Evolutionary conservation across 768 basidiomycete species (phyloP).

Genomic region (Boletus pseudopeckii): DNA sequence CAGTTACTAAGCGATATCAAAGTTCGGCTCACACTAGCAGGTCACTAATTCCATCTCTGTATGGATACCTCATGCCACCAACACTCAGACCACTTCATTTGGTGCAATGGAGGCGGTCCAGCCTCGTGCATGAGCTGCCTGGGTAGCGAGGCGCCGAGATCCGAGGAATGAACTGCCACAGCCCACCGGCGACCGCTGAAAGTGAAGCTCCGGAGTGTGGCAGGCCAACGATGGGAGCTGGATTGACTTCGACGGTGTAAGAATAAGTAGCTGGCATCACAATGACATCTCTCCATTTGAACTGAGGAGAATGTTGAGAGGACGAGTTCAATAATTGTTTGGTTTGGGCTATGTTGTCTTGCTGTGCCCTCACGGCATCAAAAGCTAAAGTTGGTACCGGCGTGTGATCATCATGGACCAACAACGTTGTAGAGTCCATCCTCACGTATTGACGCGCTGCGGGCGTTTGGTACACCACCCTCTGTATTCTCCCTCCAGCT

Average conservation of each 20-base stretch:
- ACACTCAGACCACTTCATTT: not conserved
- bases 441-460: not conserved
- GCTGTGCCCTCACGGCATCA: not conserved
- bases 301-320: not conserved
- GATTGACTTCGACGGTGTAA: not conserved
- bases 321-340: not conserved
- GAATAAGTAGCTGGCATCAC: not conserved
- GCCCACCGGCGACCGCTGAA: no score
- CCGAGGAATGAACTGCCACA: not conserved
- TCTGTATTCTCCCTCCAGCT: not conserved
- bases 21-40: not conserved
- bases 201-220: not conserved
- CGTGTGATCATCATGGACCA: conserved; percentile 7
- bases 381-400: not conserved
- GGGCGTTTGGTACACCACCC: not conserved
- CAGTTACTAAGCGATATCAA: not conserved
- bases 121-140: not conserved
- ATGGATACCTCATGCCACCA: not conserved
- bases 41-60: not conserved
- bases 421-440: conserved; percentile 4
- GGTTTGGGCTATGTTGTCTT: not conserved
- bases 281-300: not conserved
- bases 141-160: not conserved
- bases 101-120: not conserved
- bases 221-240: not conserved